Evolutionary conservation across 306 rosid genomes (phyloP), one percentile per base, ranked within the genome.

Genomic region (Casuarina glauca): DNA sequence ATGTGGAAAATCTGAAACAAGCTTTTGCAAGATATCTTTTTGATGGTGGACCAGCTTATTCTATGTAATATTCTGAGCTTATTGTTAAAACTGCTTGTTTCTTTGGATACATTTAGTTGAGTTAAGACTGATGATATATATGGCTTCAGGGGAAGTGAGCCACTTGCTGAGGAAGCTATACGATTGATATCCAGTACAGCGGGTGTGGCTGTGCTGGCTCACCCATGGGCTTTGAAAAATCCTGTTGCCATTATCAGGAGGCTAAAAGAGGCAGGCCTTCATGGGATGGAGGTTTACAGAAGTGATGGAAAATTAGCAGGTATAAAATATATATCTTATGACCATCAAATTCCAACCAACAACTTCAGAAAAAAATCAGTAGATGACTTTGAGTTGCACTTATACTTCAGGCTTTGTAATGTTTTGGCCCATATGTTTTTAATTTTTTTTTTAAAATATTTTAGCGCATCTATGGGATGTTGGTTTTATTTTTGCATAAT

Each of bases 11-110:
- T 85, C 86, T 94, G 74, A 92, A 82, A 89, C 95, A 94, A 82
- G 98, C 98, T 46, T 94, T 94, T 78, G 26, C 95, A 8, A 90
- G 91, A 43, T 92, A 94, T 83, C 97, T 94, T 74, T 94, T 86
- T 32, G 98, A 94, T 45, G 98, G 97, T 36, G 98, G 98, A 79
- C 98, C 97, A 3, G 98, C 97, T 69, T 94, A 94, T 78, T 86
- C 98, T 39, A 94, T 88, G 98, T 94, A 90, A 86, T 69, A 57
- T 82, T 84, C 79, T 66, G 75, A 80, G 50, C 84, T 83, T 78
- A 48, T 67, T 66, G 63, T 79, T 69, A 9, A 71, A 66, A 50
- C 35, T 41, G 35, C 50, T 67, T 68, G 49, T 73, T 46, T 41
- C 45, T 78, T 4, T 19, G 45, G 48, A 4, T 64, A 79, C 12